Conservation (phyloP, 1,139 yeast species). For the Spathaspora sp. region DNA sequence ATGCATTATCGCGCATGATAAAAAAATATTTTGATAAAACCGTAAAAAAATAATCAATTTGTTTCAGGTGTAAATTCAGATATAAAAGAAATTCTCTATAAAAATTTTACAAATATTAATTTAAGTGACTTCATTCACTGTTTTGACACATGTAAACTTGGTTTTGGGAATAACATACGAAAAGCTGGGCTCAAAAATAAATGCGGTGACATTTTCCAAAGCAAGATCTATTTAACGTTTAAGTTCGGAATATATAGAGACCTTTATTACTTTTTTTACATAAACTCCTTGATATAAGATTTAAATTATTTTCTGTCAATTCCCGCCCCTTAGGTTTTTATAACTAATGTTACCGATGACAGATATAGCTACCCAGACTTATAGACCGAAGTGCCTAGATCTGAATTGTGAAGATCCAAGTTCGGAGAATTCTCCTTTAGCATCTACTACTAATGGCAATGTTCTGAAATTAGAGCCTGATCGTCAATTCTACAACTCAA, state of each 20-base stretch:
- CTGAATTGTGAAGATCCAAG: neutral
- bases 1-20: neutral
- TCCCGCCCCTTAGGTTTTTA: neutral
- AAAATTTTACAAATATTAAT: neutral
- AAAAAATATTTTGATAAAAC: slow-evolving; percentile 1
- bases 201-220: neutral
- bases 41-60: neutral
- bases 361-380: neutral
- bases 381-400: neutral
- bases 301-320: neutral
- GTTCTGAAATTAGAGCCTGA: neutral
- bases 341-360: neutral
- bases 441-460: neutral
- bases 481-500: neutral
- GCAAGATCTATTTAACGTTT: neutral
- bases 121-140: neutral
- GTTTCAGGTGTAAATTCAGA: neutral
- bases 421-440: neutral
- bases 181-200: neutral
- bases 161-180: neutral
- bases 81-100: neutral
- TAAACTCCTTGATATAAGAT: neutral
- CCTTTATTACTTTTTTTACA: neutral
- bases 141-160: neutral
- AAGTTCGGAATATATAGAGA: neutral